Percentiles rank a stretch among this genome's conserved stretches.
Conservation (phyloP, 306 rosid species). For the Acacia confusa region DNA sequence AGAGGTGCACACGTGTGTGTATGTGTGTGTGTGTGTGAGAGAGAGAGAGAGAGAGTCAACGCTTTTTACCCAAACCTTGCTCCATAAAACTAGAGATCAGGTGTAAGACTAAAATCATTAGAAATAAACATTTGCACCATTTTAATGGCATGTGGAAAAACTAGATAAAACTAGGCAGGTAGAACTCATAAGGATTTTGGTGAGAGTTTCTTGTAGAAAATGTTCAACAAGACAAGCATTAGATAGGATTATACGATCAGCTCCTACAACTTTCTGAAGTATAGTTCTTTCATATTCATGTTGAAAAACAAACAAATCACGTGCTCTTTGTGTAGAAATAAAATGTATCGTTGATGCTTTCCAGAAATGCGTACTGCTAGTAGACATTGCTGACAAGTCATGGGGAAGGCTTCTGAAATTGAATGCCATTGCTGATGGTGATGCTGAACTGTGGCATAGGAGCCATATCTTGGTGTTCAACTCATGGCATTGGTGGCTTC, state of each 20-base stretch:
- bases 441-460: slow-evolving; percentile 24
- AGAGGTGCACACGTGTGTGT: too few relatives aligned
- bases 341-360: slow-evolving; percentile 26
- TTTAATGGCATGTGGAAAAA: background rate
- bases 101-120: background rate
- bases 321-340: slow-evolving; percentile 17
- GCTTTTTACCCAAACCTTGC: background rate
- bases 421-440: slow-evolving; percentile 5
- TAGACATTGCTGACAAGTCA: background rate
- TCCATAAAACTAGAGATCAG: background rate
- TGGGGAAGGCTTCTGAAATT: slow-evolving; percentile 33
- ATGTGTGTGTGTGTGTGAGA: too few relatives aligned
- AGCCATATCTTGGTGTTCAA: slow-evolving; percentile 40
- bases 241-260: background rate
- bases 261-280: background rate
- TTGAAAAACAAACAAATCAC: background rate
- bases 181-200: background rate
- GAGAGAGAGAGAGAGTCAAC: background rate
- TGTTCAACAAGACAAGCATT: background rate
- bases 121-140: background rate
- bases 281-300: background rate
- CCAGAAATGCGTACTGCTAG: slow-evolving; percentile 29
- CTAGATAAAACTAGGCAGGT: background rate
- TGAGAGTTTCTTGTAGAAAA: background rate
- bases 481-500: slow-evolving; percentile 47